Conservation (phyloP, 768 basidiomycete species). For the Termitomyces sp. region DNA sequence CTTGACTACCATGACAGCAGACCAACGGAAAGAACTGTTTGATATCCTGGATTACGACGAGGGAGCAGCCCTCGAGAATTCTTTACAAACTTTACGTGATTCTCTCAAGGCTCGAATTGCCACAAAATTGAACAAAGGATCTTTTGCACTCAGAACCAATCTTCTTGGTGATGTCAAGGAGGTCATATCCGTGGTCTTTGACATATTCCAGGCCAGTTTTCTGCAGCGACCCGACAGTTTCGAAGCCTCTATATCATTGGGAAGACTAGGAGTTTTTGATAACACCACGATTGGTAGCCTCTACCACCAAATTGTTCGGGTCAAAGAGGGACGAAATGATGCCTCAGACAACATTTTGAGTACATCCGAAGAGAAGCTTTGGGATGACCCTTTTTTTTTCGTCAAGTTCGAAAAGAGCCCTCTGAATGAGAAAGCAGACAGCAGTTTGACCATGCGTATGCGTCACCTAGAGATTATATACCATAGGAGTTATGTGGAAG, state of each 20-base stretch:
- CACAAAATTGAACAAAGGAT: conserved; percentile 81
- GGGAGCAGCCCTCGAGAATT: conserved; percentile 63
- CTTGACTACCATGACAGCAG: conserved; percentile 76
- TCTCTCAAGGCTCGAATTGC: conserved; percentile 72
- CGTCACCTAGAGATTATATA: conserved; percentile 97
- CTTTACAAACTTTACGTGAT: conserved; percentile 71
- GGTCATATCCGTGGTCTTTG: conserved; percentile 83
- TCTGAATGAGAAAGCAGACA: conserved; percentile 88
- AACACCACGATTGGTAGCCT: conserved; percentile 78
- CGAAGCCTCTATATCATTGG: conserved; percentile 79
- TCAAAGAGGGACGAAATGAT: conserved; percentile 25
- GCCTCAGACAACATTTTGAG: conserved; percentile 4
- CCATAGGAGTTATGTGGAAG: conserved; percentile 90
- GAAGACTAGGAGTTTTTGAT: conserved; percentile 85
- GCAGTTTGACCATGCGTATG: conserved; percentile 83
- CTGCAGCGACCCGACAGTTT: conserved; percentile 84
- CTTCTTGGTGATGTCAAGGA: conserved; percentile 61
- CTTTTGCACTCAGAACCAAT: conserved; percentile 76
- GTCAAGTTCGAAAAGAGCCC: conserved; percentile 91
- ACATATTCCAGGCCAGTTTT: conserved; percentile 78
- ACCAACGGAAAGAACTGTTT: conserved; percentile 87
- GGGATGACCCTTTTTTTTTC: conserved; percentile 72
- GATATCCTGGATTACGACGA: conserved; percentile 91
- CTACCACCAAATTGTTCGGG: conserved; percentile 89
- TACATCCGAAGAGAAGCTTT: conserved; percentile 13